Conservation (phyloP, 805 yeast genomes). For the Ogataea naganishii region DNA sequence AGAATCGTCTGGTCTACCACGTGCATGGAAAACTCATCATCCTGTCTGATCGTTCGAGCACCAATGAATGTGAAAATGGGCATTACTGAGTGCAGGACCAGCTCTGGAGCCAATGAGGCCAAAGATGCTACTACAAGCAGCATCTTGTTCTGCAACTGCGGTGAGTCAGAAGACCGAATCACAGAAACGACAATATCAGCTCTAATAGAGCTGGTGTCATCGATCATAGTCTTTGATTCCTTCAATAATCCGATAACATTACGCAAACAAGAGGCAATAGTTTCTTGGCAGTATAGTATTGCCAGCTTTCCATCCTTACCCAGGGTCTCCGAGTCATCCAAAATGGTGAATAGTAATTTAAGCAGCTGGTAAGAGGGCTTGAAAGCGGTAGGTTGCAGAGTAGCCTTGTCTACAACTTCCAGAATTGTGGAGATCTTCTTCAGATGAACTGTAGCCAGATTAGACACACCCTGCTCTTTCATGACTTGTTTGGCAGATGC, state of each 20-base stretch:
- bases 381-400: conserved; percentile 11
- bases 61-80: conserved; percentile 99
- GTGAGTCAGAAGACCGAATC: conserved; percentile 81
- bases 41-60: conserved; percentile 92
- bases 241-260: conserved; percentile 54
- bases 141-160: conserved; percentile 89
- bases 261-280: conserved; percentile 79
- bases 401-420: conserved; percentile 60
- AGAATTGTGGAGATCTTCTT: conserved; percentile 69
- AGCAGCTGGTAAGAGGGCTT: conserved; percentile 28
- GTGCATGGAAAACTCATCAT: conserved; percentile 87
- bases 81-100: conserved; percentile 92
- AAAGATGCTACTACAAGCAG: conserved; percentile 78
- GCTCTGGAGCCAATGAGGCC: conserved; percentile 85
- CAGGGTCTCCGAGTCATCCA: conserved; percentile 72
- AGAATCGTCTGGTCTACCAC: conserved; percentile 89
- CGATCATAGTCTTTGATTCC: conserved; percentile 22
- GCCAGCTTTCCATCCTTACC: conserved; percentile 91
- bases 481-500: conserved; percentile 69
- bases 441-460: conserved; percentile 70
- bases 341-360: conserved; percentile 39
- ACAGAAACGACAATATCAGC: conserved; percentile 89
- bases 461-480: conserved; percentile 61
- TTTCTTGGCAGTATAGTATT: conserved; percentile 84
- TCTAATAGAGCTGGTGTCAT: conserved; percentile 60